Evolutionary conservation across 176 grass and related monocot species (phyloP).

Genomic region (Guadua angustifolia): DNA sequence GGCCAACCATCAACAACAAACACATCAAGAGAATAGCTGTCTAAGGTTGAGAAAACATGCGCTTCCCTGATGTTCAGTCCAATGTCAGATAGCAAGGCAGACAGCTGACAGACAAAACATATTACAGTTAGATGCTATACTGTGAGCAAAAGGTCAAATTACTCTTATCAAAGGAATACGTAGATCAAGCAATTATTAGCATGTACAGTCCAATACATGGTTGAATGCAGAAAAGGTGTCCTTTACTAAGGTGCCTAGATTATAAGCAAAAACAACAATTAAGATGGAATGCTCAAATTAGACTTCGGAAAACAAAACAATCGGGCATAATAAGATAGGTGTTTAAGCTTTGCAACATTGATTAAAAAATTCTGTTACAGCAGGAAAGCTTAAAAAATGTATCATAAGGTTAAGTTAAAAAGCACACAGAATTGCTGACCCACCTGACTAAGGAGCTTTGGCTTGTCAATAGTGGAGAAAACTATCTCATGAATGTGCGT

Average conservation of each 20-base stretch:
- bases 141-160: constrained; percentile 32
- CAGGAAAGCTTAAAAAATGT: constrained; percentile 29
- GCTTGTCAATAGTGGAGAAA: constrained; percentile 91
- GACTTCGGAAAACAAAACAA: constrained; percentile 9
- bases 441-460: constrained; percentile 94
- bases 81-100: constrained; percentile 93
- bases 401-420: constrained; percentile 35
- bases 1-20: constrained; percentile 99
- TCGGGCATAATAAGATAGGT: not conserved
- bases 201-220: constrained; percentile 12
- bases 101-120: constrained; percentile 66
- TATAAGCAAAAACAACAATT: constrained; percentile 30
- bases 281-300: constrained; percentile 36
- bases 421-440: constrained; percentile 47
- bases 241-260: constrained; percentile 31
- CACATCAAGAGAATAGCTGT: constrained; percentile 94
- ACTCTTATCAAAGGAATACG: constrained; percentile 12
- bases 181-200: constrained; percentile 26
- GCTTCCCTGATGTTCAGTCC: constrained; percentile 98
- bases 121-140: constrained; percentile 48
- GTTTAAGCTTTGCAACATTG: constrained; percentile 30
- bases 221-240: constrained; percentile 29
- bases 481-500: constrained; percentile 87
- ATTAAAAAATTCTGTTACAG: constrained; percentile 17
- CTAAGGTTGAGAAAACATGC: constrained; percentile 89